Evolutionary conservation across 202 grass and related monocot genomes (phyloP).

Genomic region (Miscanthus sacchariflorus): DNA sequence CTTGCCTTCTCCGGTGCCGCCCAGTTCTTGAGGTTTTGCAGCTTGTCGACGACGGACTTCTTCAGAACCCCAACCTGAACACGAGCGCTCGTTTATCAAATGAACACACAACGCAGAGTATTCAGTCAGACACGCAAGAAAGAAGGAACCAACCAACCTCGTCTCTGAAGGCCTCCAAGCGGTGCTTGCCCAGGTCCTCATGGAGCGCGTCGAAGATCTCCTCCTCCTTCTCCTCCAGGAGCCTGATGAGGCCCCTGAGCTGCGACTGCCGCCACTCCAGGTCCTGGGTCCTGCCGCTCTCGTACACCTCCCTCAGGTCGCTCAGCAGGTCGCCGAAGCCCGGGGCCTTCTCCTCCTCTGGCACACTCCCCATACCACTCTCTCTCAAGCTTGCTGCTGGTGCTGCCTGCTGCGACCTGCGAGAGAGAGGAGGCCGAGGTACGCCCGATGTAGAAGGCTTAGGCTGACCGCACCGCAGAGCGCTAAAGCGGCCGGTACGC

Average conservation of each 20-base stretch:
- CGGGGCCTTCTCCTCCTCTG: neutral
- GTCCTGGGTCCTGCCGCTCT: conserved; percentile 61
- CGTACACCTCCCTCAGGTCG: conserved; percentile 47
- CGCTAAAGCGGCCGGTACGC: no score
- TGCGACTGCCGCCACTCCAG: conserved; percentile 64
- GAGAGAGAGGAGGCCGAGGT: no score
- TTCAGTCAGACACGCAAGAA: neutral
- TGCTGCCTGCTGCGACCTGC: no score
- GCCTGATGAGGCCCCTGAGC: conserved; percentile 53
- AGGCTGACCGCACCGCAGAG: no score
- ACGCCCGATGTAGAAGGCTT: no score
- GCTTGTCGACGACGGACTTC: conserved; percentile 54
- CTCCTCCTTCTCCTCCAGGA: conserved; percentile 65
- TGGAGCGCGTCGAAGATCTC: conserved; percentile 57
- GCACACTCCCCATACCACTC: conserved; percentile 37
- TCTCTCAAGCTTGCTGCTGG: neutral
- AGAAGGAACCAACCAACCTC: conserved; percentile 43
- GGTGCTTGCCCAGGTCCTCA: conserved; percentile 67
- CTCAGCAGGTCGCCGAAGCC: conserved; percentile 17
- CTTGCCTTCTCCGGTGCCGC: conserved; percentile 58
- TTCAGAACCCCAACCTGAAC: conserved; percentile 53
- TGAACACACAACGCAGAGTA: neutral
- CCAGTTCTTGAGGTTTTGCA: conserved; percentile 62
- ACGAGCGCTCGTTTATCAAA: neutral
- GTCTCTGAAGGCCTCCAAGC: conserved; percentile 62